These are phyloP conservation scores for Debaryomyces tyrocola DNA, from an alignment of 805 yeast species.

Conservation along the genomic window DNA sequence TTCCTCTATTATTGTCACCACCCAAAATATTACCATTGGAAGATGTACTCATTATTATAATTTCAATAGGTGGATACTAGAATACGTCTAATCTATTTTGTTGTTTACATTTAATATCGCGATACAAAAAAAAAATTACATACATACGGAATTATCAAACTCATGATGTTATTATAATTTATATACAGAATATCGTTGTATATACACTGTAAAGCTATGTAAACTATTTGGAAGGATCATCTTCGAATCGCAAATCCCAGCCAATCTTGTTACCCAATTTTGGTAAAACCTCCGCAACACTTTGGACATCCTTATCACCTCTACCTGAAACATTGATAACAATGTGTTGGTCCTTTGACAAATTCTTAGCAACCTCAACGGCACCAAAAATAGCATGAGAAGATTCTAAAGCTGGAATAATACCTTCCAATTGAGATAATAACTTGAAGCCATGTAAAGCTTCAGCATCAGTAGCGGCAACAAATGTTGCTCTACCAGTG, in stretches of 20 bases:
- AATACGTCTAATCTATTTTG: no score
- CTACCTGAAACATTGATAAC: constrained; percentile 94
- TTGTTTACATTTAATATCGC: no score
- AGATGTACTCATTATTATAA: background rate
- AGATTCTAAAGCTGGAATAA: constrained; percentile 96
- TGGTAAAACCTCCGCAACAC: constrained; percentile 94
- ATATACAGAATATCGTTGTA: no score
- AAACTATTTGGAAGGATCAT: constrained; percentile 38
- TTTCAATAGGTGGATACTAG: no score
- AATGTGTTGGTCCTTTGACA: constrained; percentile 76
- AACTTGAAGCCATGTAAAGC: constrained; percentile 89
- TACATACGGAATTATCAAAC: no score
- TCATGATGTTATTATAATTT: no score
- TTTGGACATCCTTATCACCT: constrained; percentile 98
- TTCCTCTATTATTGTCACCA: background rate
- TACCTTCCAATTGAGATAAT: constrained; percentile 92
- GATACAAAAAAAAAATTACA: no score
- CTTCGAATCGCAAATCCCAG: constrained; percentile 93
- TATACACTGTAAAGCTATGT: background rate
- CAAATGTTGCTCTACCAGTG: constrained; percentile 86
- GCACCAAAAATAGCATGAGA: constrained; percentile 97
- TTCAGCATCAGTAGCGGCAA: constrained; percentile 94
- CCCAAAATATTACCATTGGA: background rate
- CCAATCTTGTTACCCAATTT: constrained; percentile 85
- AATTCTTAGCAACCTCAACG: constrained; percentile 76